These are phyloP conservation scores for Calamus simplicifolius DNA, from an alignment of 176 grass and related monocot genomes.

Conservation along the genomic window DNA sequence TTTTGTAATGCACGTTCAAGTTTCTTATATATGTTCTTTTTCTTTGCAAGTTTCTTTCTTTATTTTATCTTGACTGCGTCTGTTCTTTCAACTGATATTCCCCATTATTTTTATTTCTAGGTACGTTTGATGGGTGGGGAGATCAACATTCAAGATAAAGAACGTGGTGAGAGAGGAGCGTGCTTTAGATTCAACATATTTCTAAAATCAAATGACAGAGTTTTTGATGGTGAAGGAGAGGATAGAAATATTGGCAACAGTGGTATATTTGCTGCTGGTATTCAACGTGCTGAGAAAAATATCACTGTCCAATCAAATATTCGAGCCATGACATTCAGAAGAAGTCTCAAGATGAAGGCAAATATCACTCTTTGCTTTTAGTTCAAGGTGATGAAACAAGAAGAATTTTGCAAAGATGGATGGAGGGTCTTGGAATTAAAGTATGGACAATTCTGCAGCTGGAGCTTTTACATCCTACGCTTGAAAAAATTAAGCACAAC, in stretches of 20 bases:
- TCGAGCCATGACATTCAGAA: slow-evolving; percentile 7
- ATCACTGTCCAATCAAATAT: not conserved
- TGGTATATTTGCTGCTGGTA: not conserved
- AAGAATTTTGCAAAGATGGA: slow-evolving; percentile 59
- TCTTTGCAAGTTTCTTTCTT: too few relatives aligned
- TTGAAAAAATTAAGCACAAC: slow-evolving; percentile 33
- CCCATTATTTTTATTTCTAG: slow-evolving; percentile 12
- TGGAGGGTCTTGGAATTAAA: slow-evolving; percentile 51
- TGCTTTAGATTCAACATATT: slow-evolving; percentile 76
- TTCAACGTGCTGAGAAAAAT: not conserved
- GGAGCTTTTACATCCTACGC: slow-evolving; percentile 22
- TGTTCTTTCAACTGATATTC: not conserved
- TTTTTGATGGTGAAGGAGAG: not conserved
- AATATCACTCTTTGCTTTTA: slow-evolving; percentile 54
- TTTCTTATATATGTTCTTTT: not conserved
- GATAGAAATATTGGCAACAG: not conserved
- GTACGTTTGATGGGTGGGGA: slow-evolving; percentile 88
- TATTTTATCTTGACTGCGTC: not conserved
- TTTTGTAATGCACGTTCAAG: too few relatives aligned
- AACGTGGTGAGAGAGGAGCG: slow-evolving; percentile 42
- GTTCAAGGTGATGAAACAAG: slow-evolving; percentile 47
- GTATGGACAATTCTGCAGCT: slow-evolving; percentile 33
- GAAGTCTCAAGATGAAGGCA: slow-evolving; percentile 16
- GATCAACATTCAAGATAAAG: slow-evolving; percentile 67
- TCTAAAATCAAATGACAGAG: slow-evolving; percentile 26